Evolutionary conservation across 345 rosid species (phyloP), one percentile per base, ranked within the genome.

Genomic region (Eucalyptus cloeziana): DNA sequence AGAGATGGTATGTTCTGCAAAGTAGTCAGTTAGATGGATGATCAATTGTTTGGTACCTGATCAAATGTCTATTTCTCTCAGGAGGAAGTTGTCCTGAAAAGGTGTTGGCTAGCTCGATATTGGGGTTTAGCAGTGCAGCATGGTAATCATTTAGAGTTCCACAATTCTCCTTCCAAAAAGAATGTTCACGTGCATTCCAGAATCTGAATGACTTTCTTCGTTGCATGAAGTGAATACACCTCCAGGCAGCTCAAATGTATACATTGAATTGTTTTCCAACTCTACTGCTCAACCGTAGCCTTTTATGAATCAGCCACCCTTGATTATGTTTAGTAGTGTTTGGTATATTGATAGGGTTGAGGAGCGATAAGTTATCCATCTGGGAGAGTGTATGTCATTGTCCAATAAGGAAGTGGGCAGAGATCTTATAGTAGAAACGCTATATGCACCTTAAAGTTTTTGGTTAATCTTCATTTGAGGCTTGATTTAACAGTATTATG

Each of bases 91-190:
- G 99, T 97, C 87, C 89, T 98, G 92, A 98, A 97, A 96, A 97
- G 99, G 92, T 98, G 99, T 88, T 98, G 99, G 99, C 99, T 98
- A 93, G 99, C 99, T 89, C 97, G 99, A 86, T 96, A 97, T 92
- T 94, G 99, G 99, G 98, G 97, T 71, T 93, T 98, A 89, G 99
- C 99, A 87, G 97, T 95, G 31, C 94, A 95, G 79, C 96, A 96
- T 92, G 99, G 99, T 90, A 90, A 67, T 51, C 27, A 43, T 27
- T 24, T 79, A 22, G 45, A 25, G 81, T 43, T 62, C 60, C 58
- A 37, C 49, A 40, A 49, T 50, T 85, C 37, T 85, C 58, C 56
- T 85, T 85, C 21, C 13, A 49, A 85, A 49, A 33, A 40, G 27
- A 76, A 76, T 76, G 47, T 21, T 40, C 30, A 40, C 9, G 3